phyloP scores from a whole-genome alignment of 139 green algal species.

The Trebouxia sp. region DNA sequence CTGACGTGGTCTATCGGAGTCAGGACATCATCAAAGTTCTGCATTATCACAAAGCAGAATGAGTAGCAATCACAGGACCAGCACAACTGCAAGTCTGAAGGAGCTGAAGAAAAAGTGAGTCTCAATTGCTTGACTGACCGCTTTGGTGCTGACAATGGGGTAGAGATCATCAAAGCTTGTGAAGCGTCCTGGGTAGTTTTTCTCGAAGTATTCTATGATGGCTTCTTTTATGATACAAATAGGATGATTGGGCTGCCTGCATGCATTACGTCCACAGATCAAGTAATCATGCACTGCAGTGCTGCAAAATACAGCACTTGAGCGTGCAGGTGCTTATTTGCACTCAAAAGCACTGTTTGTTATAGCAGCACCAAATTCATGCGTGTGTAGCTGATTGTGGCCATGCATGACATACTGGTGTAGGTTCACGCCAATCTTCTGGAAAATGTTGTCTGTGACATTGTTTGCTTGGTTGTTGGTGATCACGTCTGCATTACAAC shows the following conservation, averaged over 20 bases:
- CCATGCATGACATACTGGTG: constrained; percentile 58
- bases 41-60: not conserved
- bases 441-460: constrained; percentile 94
- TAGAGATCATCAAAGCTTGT: constrained; percentile 88
- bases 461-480: constrained; percentile 91
- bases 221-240: constrained; percentile 95
- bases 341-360: not conserved
- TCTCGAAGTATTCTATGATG: constrained; percentile 96
- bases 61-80: not conserved
- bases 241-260: constrained; percentile 76
- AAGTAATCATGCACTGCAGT: not conserved
- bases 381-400: not conserved
- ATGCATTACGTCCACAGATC: not conserved
- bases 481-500: constrained; percentile 65
- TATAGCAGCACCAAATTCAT: not conserved
- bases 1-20: constrained; percentile 91
- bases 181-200: constrained; percentile 66
- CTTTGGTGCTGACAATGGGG: constrained; percentile 67
- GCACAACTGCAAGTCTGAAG: not conserved
- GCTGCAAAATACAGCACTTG: not conserved
- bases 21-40: constrained; percentile 92
- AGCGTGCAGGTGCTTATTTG: not conserved
- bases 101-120: not conserved
- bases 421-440: constrained; percentile 92
- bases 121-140: constrained; percentile 1